Base-by-base conservation (phyloP, 2,329 filamentous ascomycete genomes). In the Neocucurbitaria cava region DNA sequence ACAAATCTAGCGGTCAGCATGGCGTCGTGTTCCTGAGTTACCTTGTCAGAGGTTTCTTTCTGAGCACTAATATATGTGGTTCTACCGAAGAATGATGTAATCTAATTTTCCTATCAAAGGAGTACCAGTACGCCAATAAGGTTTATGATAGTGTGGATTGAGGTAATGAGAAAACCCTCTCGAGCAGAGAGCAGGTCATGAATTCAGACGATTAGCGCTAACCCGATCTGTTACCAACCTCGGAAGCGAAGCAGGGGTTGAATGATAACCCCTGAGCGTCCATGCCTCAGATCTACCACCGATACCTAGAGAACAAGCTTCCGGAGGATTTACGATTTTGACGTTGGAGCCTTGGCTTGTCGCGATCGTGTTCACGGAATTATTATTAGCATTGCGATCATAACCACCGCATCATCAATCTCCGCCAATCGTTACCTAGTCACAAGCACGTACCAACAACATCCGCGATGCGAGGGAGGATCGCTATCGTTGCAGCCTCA, bases 381-480 rank as follows among this genome's bases (percentile, higher is more conserved):
- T n/a, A 10, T n/a, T n/a, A 10, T 35, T 13, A 15, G 30, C 4
- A 31, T 39, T 21, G 36, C 18, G 18, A 8, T 4, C 17, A 9
- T 3, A 39, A 18, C 10, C 4, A n/a, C n/a, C 20, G 5, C n/a
- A 7, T 40, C 13, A 15, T n/a, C n/a, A 23, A 20, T 11, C 11
- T 21, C 21, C 20, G 11, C 10, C 13, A 23, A 7, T 15, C 5
- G 20, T 15, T 15, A n/a, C n/a, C n/a, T n/a, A 15, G 20, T 40
- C 5, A n/a, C n/a, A 18, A n/a, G 20, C 18, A 24, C 24, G 31
- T 18, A 30, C 41, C 41, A 2, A 1, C 5, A 33, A 23, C 33
- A 30, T 30, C 33, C 21, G 15, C 15, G 7, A 56, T 52, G 41
- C 54, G 33, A 46, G 45, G 45, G 20, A 48, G 42, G 33, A 20